Evolutionary conservation across 768 basidiomycete species (phyloP).

Genomic region (Mycena filopes): DNA sequence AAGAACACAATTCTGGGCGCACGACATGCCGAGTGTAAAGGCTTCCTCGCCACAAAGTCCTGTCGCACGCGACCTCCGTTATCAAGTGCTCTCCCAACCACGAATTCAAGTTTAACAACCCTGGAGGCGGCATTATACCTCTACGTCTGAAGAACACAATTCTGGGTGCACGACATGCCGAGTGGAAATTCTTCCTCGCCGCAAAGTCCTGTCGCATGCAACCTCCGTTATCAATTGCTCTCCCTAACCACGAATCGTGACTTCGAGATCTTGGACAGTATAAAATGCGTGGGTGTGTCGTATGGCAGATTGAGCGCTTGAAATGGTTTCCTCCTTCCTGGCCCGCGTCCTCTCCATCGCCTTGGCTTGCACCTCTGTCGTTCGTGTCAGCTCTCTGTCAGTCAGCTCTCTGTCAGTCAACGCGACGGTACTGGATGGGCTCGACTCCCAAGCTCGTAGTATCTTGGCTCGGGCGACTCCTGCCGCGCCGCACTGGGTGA

Average conservation of each 20-base stretch:
- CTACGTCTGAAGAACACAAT: neutral
- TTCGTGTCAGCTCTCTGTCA: no score
- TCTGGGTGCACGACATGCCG: neutral
- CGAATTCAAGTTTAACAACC: neutral
- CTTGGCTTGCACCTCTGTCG: neutral
- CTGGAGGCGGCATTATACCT: neutral
- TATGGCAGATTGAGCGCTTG: neutral
- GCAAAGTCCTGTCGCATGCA: slow-evolving; percentile 7
- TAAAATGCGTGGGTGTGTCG: slow-evolving; percentile 1
- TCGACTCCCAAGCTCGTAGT: slow-evolving; percentile 44
- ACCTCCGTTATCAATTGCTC: slow-evolving; percentile 4
- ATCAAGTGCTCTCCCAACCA: no score
- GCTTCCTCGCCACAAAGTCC: neutral
- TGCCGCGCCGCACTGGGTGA: slow-evolving; percentile 63
- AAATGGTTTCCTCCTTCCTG: slow-evolving; percentile 9
- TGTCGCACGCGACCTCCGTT: slow-evolving; percentile 3
- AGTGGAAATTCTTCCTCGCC: neutral
- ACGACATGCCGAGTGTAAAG: neutral
- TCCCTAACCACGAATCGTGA: neutral
- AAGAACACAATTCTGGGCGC: neutral
- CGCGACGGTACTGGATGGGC: slow-evolving; percentile 30
- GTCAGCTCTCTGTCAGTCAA: slow-evolving; percentile 5
- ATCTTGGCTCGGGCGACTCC: slow-evolving; percentile 51
- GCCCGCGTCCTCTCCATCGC: slow-evolving; percentile 3
- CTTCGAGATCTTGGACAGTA: neutral